Percentiles rank a stretch among this genome's conserved stretches.
phyloP scores from a whole-genome alignment of 306 rosid species.

The Prunus mume region DNA sequence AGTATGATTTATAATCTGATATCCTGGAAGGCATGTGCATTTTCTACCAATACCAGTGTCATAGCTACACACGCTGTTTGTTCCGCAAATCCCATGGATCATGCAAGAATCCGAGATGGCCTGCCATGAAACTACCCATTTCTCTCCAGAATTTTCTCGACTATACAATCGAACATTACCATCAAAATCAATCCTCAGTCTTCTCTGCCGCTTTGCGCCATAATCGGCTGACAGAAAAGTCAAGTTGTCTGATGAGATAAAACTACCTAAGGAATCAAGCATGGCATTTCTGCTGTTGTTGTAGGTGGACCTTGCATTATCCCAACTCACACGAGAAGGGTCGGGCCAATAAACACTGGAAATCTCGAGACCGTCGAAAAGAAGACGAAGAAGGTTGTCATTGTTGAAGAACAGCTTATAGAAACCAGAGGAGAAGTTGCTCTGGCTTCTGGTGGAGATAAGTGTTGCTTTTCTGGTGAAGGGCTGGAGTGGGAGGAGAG shows the following conservation, averaged over 20 bases:
- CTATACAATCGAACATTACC: constrained; percentile 56
- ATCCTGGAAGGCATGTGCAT: constrained; percentile 14
- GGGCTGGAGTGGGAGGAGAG: constrained; percentile 45
- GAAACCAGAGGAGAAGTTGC: constrained; percentile 49
- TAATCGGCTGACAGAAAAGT: constrained; percentile 39
- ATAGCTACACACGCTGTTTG: constrained; percentile 19
- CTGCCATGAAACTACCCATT: constrained; percentile 53
- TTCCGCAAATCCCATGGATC: constrained; percentile 46
- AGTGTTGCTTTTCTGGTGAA: constrained; percentile 33
- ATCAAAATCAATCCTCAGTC: constrained; percentile 43
- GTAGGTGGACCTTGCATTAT: constrained; percentile 32
- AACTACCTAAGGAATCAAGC: constrained; percentile 40
- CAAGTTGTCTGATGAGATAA: constrained; percentile 46
- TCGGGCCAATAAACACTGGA: constrained; percentile 57
- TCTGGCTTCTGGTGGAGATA: constrained; percentile 46
- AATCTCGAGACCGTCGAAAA: constrained; percentile 46
- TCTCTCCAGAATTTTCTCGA: constrained; percentile 13
- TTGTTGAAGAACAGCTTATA: constrained; percentile 41
- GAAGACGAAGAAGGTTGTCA: constrained; percentile 46
- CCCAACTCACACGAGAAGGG: constrained; percentile 40
- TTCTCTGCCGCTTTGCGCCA: constrained; percentile 34
- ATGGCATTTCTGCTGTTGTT: constrained; percentile 44
- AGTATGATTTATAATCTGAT: neutral
- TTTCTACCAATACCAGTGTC: constrained; percentile 14
- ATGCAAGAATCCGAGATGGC: constrained; percentile 36